These are phyloP conservation scores for Ceratocystis papillata DNA, from an alignment of 2,329 filamentous ascomycete species.

Conservation along the genomic window DNA sequence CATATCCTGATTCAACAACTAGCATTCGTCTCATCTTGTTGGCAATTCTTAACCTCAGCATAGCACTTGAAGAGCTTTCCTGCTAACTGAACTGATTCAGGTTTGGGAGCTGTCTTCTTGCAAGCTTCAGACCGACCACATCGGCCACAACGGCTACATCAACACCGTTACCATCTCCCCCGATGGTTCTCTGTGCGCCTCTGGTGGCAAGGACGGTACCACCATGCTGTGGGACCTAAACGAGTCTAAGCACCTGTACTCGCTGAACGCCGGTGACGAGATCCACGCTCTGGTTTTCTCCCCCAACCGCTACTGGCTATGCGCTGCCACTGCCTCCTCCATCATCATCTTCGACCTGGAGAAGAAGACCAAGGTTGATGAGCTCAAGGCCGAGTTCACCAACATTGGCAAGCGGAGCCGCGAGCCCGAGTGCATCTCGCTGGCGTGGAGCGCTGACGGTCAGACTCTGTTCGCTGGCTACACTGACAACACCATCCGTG, in stretches of 20 bases:
- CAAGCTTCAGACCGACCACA: constrained; percentile 99
- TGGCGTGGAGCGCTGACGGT: constrained; percentile 96
- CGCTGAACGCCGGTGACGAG: constrained; percentile 94
- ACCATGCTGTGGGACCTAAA: constrained; percentile 99
- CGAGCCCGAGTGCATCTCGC: constrained; percentile 93
- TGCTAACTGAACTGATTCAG: constrained; percentile 38
- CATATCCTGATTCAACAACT: constrained; percentile 58
- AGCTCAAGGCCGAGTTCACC: constrained; percentile 93
- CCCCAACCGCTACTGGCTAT: constrained; percentile 99
- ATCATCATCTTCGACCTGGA: constrained; percentile 99
- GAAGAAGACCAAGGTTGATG: constrained; percentile 99
- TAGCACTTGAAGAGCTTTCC: neutral
- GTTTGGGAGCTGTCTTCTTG: constrained; percentile 99
- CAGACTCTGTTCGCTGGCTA: constrained; percentile 99
- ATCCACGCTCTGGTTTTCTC: constrained; percentile 99
- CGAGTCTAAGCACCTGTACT: constrained; percentile 99
- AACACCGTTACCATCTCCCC: constrained; percentile 99
- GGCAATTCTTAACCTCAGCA: neutral
- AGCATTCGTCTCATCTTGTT: constrained; percentile 10
- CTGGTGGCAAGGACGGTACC: constrained; percentile 98
- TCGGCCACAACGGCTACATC: constrained; percentile 98
- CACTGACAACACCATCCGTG: constrained; percentile 98
- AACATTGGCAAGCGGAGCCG: constrained; percentile 97
- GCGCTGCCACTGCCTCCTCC: constrained; percentile 89
- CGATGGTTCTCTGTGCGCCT: constrained; percentile 96